Evolutionary conservation across 768 basidiomycete genomes (phyloP), one percentile per base, ranked within the genome.

Genomic region (Lentinus brumalis): DNA sequence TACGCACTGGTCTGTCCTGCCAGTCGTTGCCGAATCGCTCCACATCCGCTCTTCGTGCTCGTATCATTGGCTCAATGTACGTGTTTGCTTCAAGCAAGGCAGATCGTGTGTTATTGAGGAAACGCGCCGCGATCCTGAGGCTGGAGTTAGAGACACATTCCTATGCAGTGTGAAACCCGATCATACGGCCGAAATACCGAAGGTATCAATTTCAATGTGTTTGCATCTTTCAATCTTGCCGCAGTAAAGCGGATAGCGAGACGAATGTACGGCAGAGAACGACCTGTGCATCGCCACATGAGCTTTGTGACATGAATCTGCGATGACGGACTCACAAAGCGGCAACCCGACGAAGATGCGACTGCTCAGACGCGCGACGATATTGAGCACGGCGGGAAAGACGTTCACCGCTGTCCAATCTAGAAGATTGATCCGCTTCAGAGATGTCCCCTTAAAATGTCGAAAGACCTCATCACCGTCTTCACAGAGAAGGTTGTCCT

Each of bases 321-420:
- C n/a, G 44, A 45, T 12, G 32, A 26, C 32, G 16, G 21, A 59
- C 73, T 52, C 55, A 77, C 76, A 77, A 0, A 72, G 39, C 14
- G 74, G 74, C 8, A 67, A 35, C 3, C 76, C 75, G 2, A 77
- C 70, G 46, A 77, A 76, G 40, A 72, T 54, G 15, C 76, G 73
- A 51, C 72, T 76, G 29, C 67, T 64, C 14, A 66, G 61, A 5
- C 72, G 65, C 15, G 67, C 67, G 8, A 74, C 60, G 29, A 74
- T 69, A 12, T 66, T 55, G 58, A 61, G 66, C 29, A 71, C 57
- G 0, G 67, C 63, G 31, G 62, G 41, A 9, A 67, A 30, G 10
- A 66, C 60, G 5, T 50, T 53, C 5, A 73, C 53, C 8, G 50
- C 49, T 0, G 57, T 57, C 73, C 73, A 74, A 15, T 64, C 69